phyloP scores from a whole-genome alignment of 2,329 filamentous ascomycete species.

The Rasamsonia emersonii region DNA sequence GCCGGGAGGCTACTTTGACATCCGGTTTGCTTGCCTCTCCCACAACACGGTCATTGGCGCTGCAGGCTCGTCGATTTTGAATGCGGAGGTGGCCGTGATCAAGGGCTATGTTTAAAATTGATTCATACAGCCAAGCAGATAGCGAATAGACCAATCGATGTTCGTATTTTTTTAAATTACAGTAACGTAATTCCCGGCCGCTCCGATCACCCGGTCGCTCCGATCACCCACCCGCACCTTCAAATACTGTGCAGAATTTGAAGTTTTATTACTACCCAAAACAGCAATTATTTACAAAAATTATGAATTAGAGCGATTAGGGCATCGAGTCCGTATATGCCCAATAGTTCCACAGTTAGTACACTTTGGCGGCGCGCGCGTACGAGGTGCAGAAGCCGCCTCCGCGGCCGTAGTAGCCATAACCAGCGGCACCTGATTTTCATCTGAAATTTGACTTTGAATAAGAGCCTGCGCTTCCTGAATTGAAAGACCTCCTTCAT shows the following conservation, averaged over 20 bases:
- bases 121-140: constrained; percentile 7
- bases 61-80: constrained; percentile 90
- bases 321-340: too few species aligned
- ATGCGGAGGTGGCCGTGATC: constrained; percentile 83
- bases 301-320: not conserved
- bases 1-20: constrained; percentile 73
- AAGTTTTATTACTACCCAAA: not conserved
- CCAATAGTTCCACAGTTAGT: too few species aligned
- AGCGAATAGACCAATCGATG: not conserved
- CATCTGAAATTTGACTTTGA: too few species aligned
- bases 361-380: too few species aligned
- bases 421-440: not conserved
- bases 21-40: constrained; percentile 89
- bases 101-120: constrained; percentile 65
- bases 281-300: not conserved
- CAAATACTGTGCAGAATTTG: not conserved
- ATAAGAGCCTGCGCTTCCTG: too few species aligned
- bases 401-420: not conserved
- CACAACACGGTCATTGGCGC: constrained; percentile 92
- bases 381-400: too few species aligned
- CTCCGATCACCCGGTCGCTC: too few species aligned
- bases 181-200: not conserved
- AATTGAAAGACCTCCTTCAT: too few species aligned
- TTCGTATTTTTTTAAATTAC: not conserved
- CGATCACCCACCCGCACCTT: too few species aligned